Percentiles rank a stretch among this genome's conserved stretches.
These are phyloP conservation scores for Pochonia chlamydosporia DNA, from an alignment of 2,329 filamentous ascomycete species.

Conservation along the genomic window DNA sequence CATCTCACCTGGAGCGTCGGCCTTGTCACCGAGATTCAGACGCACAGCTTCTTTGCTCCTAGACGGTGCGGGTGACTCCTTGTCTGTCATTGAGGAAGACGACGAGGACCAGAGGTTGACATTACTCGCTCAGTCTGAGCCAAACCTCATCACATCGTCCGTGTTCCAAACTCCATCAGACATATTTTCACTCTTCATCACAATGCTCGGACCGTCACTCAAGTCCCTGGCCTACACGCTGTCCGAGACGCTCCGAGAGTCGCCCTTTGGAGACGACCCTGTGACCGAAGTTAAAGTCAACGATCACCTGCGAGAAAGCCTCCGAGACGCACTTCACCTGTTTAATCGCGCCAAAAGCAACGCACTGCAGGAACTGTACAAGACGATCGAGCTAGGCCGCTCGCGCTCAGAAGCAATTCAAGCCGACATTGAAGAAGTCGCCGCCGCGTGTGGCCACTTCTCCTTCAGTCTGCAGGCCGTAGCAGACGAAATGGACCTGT, in stretches of 20 bases:
- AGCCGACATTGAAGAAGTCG: slow-evolving; percentile 94
- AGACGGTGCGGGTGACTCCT: slow-evolving; percentile 37
- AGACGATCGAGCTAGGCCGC: slow-evolving; percentile 66
- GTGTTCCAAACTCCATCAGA: slow-evolving; percentile 62
- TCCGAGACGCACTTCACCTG: slow-evolving; percentile 72
- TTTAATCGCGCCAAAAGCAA: slow-evolving; percentile 72
- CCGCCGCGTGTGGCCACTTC: slow-evolving; percentile 96
- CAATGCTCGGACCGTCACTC: slow-evolving; percentile 85
- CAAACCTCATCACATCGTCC: slow-evolving; percentile 22
- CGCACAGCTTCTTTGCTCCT: slow-evolving; percentile 24
- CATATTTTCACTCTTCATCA: slow-evolving; percentile 88
- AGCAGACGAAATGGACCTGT: slow-evolving; percentile 79
- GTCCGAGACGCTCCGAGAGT: slow-evolving; percentile 79
- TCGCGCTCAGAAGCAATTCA: slow-evolving; percentile 68
- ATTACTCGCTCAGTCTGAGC: slow-evolving; percentile 21
- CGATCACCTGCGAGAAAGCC: slow-evolving; percentile 71
- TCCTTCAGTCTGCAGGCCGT: slow-evolving; percentile 88
- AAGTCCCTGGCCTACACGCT: slow-evolving; percentile 92
- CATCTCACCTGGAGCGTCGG: slow-evolving; percentile 11
- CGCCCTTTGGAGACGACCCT: slow-evolving; percentile 69
- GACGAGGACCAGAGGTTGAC: slow-evolving; percentile 32
- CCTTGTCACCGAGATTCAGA: slow-evolving; percentile 19
- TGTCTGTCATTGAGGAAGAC: slow-evolving; percentile 59
- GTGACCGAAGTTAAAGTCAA: slow-evolving; percentile 68
- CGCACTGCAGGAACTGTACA: slow-evolving; percentile 75